These are phyloP conservation scores for Wickerhamomyces tratensis DNA, from an alignment of 805 yeast genomes.

Conservation along the genomic window DNA sequence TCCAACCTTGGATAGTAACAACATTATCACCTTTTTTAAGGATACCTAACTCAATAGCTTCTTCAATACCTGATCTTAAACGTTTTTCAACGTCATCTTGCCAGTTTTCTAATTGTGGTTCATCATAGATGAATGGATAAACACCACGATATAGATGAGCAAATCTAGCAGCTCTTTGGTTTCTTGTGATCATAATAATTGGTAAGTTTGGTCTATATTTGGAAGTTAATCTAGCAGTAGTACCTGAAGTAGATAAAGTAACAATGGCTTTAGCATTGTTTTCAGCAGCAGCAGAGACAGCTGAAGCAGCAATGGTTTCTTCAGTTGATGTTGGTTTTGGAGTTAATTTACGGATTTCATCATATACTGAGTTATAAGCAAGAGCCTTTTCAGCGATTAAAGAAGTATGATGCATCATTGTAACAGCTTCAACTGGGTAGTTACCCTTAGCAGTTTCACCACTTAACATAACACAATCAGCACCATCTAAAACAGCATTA, in stretches of 20 bases:
- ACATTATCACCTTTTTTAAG: slow-evolving; percentile 80
- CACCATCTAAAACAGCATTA: slow-evolving; percentile 98
- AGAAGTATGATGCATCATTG: slow-evolving; percentile 98
- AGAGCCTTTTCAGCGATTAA: slow-evolving; percentile 94
- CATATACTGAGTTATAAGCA: slow-evolving; percentile 75
- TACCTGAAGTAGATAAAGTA: slow-evolving; percentile 91
- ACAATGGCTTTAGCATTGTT: slow-evolving; percentile 95
- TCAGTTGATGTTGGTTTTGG: slow-evolving; percentile 84
- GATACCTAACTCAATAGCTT: slow-evolving; percentile 82
- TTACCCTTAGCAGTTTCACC: slow-evolving; percentile 99
- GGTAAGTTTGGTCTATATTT: slow-evolving; percentile 98
- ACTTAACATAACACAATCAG: slow-evolving; percentile 99
- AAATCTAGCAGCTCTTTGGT: slow-evolving; percentile 86
- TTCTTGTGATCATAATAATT: slow-evolving; percentile 96
- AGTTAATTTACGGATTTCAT: slow-evolving; percentile 82
- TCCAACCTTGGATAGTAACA: slow-evolving; percentile 97
- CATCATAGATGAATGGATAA: slow-evolving; percentile 84
- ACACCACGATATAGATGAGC: slow-evolving; percentile 98
- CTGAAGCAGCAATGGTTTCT: slow-evolving; percentile 96
- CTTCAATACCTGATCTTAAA: slow-evolving; percentile 84
- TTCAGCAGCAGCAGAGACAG: slow-evolving; percentile 93
- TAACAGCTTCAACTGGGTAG: slow-evolving; percentile 96
- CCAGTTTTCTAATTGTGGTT: slow-evolving; percentile 66
- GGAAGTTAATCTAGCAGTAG: slow-evolving; percentile 90
- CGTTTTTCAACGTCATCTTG: slow-evolving; percentile 93